A percentile compares a stretch with the other conserved stretches of the same genome.
Evolutionary conservation across 2,329 filamentous ascomycete species (phyloP).

Genomic region (Exophiala sp.): DNA sequence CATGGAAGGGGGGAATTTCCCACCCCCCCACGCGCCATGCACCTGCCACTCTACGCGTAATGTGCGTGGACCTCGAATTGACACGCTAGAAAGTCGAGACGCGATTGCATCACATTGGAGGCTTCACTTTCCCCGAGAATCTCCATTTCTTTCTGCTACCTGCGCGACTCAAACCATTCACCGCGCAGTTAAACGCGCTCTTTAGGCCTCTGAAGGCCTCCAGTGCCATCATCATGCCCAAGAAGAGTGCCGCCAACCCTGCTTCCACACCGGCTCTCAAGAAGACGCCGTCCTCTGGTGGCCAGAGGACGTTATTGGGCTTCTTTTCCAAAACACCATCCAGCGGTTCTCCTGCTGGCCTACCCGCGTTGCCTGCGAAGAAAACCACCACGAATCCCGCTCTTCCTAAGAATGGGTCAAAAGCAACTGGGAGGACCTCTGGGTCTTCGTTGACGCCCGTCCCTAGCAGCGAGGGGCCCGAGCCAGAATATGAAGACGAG

Average conservation of each 20-base stretch:
- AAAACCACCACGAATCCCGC: constrained; percentile 21
- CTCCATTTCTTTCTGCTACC: background rate
- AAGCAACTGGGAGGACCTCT: constrained; percentile 40
- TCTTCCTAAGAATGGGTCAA: constrained; percentile 45
- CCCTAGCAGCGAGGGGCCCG: constrained; percentile 73
- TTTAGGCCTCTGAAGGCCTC: background rate
- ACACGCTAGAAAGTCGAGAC: background rate
- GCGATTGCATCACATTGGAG: constrained; percentile 2
- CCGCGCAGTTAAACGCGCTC: background rate
- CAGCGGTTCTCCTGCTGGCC: constrained; percentile 11
- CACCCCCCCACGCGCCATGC: background rate
- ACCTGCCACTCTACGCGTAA: background rate
- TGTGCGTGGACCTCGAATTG: background rate
- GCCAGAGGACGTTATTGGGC: constrained; percentile 69
- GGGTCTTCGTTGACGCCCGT: constrained; percentile 62
- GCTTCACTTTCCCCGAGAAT: background rate
- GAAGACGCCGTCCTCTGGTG: constrained; percentile 46
- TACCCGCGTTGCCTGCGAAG: constrained; percentile 4
- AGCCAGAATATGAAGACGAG: constrained; percentile 62
- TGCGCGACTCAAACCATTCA: background rate
- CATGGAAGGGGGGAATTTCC: background rate
- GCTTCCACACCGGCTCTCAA: constrained; percentile 38
- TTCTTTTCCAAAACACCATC: constrained; percentile 66
- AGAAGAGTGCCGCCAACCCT: constrained; percentile 32
- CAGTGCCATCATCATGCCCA: constrained; percentile 35